These are phyloP conservation scores for Fusarium sp. DNA, from an alignment of 2,329 filamentous ascomycete genomes.

Conservation along the genomic window DNA sequence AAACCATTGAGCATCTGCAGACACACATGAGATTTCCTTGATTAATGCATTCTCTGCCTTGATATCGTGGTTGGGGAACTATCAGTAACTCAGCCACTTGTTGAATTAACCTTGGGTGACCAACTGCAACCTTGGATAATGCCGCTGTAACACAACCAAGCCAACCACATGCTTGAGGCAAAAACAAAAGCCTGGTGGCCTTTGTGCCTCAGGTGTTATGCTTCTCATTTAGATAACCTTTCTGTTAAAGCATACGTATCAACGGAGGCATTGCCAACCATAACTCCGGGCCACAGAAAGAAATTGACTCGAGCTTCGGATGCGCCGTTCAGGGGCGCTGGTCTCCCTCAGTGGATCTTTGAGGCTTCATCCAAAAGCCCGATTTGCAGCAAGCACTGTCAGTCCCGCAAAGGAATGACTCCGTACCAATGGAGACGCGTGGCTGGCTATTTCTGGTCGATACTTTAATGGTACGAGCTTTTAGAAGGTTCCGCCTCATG, in stretches of 20 bases:
- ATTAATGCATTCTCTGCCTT: constrained; percentile 20
- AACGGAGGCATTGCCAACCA: constrained; percentile 15
- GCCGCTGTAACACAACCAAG: constrained; percentile 17
- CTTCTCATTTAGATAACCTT: constrained; percentile 1
- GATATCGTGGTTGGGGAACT: constrained; percentile 6
- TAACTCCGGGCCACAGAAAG: constrained; percentile 15
- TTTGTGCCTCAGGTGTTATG: constrained; percentile 5
- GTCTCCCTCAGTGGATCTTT: constrained; percentile 23
- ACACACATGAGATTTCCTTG: constrained; percentile 12
- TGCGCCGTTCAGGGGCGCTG: constrained; percentile 47
- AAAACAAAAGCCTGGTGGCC: not conserved
- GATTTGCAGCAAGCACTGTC: constrained; percentile 25
- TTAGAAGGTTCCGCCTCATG: constrained; percentile 14
- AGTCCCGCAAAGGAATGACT: constrained; percentile 28
- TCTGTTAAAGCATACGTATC: not conserved
- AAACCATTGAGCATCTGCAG: constrained; percentile 2
- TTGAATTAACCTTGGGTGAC: constrained; percentile 4
- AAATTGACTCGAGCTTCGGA: constrained; percentile 43
- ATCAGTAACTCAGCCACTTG: not conserved
- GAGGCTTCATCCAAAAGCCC: constrained; percentile 25
- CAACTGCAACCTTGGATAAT: constrained; percentile 23
- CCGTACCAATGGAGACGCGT: constrained; percentile 43
- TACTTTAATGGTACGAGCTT: constrained; percentile 24
- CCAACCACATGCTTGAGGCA: constrained; percentile 1
- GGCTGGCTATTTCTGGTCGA: constrained; percentile 22